phyloP scores from a whole-genome alignment of 176 grass and related monocot species.

The bread wheat (Triticum aestivum) region IWGSC_CS_RefSeq_v2.1 NC_057813.1:431976989-431977488 shows the following conservation, averaged over 20 bases:
- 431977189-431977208: background rate
- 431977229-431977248: background rate
- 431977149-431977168: background rate
- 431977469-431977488: background rate
- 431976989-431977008: constrained; percentile 30
- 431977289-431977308: background rate
- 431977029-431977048: background rate
- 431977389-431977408: background rate
- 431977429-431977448: background rate
- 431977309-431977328: background rate
- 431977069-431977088: background rate
- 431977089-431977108: background rate
- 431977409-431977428: background rate
- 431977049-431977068: constrained; percentile 1
- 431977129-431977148: background rate
- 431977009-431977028: constrained; percentile 3
- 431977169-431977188: background rate
- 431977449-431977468: background rate
- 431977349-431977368: background rate
- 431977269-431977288: background rate
- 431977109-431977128: background rate
- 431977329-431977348: too few relatives aligned
- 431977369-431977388: background rate
- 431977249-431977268: background rate
- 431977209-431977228: background rate